Conservation (phyloP, 192 early-diverging fungal species). For the Podila clonocystis region DNA sequence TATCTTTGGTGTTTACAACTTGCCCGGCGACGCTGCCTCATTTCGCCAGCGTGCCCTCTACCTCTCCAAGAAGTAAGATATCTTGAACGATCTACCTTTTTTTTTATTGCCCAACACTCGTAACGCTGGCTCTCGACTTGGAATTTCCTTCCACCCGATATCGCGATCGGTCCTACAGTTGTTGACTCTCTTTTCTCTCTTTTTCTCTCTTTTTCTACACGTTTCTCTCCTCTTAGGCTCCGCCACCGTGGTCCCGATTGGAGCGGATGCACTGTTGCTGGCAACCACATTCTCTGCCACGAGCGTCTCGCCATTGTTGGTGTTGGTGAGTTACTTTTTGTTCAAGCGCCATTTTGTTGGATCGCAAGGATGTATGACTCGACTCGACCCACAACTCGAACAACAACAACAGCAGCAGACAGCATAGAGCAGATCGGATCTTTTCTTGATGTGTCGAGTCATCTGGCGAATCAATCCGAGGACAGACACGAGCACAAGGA, state of each 20-base stretch:
- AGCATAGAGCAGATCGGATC: too few relatives aligned
- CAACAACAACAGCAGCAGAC: too few relatives aligned
- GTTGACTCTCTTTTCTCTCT: too few relatives aligned
- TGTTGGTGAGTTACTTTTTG: conserved; percentile 73
- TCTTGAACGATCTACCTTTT: background rate
- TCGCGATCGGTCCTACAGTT: too few relatives aligned
- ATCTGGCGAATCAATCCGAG: too few relatives aligned
- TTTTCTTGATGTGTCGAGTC: too few relatives aligned
- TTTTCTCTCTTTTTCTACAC: too few relatives aligned
- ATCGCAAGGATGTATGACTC: background rate
- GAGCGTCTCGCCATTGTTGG: conserved; percentile 99
- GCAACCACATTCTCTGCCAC: conserved; percentile 93
- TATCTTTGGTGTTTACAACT: conserved; percentile 95
- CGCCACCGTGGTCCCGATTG: conserved; percentile 99
- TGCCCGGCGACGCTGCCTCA: conserved; percentile 75
- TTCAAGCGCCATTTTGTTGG: background rate
- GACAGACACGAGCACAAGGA: too few relatives aligned
- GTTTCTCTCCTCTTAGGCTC: conserved; percentile 61
- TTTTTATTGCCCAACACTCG: background rate
- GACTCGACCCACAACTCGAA: too few relatives aligned
- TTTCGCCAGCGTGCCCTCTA: conserved; percentile 88
- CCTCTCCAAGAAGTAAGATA: conserved; percentile 84
- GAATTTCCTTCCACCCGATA: too few relatives aligned
- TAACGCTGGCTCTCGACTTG: background rate
- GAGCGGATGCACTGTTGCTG: conserved; percentile 86